Conservation (phyloP, 2,329 filamentous ascomycete species). For the Colletotrichum musicola region DNA sequence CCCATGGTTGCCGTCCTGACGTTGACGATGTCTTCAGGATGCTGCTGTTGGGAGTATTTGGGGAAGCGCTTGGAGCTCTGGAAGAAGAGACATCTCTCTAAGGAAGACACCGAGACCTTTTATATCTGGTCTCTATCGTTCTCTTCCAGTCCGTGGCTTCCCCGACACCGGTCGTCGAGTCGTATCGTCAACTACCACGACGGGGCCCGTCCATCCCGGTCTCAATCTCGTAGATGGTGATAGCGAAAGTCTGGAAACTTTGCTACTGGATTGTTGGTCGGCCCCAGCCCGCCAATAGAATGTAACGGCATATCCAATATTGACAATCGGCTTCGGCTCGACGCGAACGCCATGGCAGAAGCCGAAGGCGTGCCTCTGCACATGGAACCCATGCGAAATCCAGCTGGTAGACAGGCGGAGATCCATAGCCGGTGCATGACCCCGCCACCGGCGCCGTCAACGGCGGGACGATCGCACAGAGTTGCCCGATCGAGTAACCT, state of each 20-base stretch:
- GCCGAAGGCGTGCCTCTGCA: not conserved
- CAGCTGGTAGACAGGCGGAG: not conserved
- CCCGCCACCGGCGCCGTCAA: no score
- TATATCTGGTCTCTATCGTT: rapidly evolving
- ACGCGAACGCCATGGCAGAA: not conserved
- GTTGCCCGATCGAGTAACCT: conserved; percentile 2
- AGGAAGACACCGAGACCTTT: not conserved
- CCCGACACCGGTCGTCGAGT: conserved; percentile 22
- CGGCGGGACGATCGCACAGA: not conserved
- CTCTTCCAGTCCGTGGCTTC: rapidly evolving
- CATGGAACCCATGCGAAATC: not conserved
- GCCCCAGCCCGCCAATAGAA: not conserved
- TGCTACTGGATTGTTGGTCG: not conserved
- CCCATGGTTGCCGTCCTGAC: conserved; percentile 9
- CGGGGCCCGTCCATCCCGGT: not conserved
- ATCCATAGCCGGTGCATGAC: no score
- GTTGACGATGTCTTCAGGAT: not conserved
- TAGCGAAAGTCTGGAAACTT: no score
- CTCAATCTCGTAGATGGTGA: not conserved
- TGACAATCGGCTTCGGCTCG: not conserved
- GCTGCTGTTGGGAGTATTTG: not conserved
- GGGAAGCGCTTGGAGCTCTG: not conserved
- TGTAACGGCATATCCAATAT: not conserved
- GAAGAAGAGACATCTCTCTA: rapidly evolving
- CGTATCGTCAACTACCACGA: not conserved